A percentile compares a stretch with the other conserved stretches of the same genome.
Evolutionary conservation across 108 stramenopile genomes (phyloP).

Genomic region (Conticribra weissflogii): DNA sequence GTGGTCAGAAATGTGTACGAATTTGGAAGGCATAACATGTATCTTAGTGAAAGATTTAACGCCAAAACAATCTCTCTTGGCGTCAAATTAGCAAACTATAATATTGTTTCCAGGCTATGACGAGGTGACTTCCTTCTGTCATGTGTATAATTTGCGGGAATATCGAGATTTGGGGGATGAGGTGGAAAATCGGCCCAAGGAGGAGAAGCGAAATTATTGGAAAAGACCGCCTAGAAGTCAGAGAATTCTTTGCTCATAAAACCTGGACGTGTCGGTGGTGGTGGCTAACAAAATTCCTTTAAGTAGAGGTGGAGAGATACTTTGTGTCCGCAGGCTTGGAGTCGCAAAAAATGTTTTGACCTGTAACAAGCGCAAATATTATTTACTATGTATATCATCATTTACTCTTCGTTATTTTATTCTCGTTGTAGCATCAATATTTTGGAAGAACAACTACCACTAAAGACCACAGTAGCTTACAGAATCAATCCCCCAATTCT

Average conservation of each 20-base stretch:
- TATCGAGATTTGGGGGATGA: constrained; percentile 53
- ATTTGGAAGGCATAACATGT: constrained; percentile 70
- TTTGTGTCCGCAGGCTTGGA: constrained; percentile 80
- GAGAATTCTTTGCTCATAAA: too few relatives aligned
- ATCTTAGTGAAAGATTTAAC: constrained; percentile 67
- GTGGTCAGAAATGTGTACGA: constrained; percentile 62
- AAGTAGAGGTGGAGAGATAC: constrained; percentile 4
- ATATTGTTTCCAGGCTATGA: constrained; percentile 50
- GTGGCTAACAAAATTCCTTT: too few relatives aligned
- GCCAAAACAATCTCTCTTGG: constrained; percentile 77
- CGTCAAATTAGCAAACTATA: constrained; percentile 80
- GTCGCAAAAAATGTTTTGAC: too few relatives aligned
- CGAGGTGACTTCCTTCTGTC: constrained; percentile 35
- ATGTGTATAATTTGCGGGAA: constrained; percentile 26
- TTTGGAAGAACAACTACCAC: too few relatives aligned
- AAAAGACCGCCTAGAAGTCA: too few relatives aligned
- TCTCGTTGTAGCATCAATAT: too few relatives aligned
- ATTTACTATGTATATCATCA: too few relatives aligned
- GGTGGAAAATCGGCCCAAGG: constrained; percentile 51
- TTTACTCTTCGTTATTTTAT: too few relatives aligned
- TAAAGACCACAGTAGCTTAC: too few relatives aligned
- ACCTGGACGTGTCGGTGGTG: too few relatives aligned
- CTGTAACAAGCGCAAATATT: too few relatives aligned
- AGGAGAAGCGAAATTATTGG: constrained; percentile 42
- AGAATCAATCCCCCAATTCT: too few relatives aligned